Evolutionary conservation across 2,329 filamentous ascomycete species (phyloP).

Genomic region (Claviceps purpurea): DNA sequence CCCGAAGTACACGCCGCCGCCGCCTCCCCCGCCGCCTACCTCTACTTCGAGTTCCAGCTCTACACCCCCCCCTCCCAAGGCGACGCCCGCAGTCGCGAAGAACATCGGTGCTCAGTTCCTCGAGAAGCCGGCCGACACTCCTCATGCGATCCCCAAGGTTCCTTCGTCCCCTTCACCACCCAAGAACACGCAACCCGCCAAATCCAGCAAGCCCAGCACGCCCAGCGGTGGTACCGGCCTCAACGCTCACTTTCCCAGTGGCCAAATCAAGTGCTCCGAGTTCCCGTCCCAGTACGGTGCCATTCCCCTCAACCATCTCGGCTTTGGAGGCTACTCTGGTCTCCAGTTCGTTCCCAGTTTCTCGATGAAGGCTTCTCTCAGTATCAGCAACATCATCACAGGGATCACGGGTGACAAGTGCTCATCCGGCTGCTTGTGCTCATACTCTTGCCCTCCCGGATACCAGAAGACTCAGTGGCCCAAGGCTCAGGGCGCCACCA

Average conservation of each 20-base stretch:
- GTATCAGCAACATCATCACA: slow-evolving; percentile 54
- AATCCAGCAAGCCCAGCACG: background rate
- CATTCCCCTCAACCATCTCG: slow-evolving; percentile 53
- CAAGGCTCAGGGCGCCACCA: slow-evolving; percentile 56
- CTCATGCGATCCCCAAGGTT: slow-evolving; percentile 10
- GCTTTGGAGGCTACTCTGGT: slow-evolving; percentile 63
- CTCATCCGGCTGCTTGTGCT: slow-evolving; percentile 59
- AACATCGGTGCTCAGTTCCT: slow-evolving; percentile 4
- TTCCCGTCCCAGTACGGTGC: slow-evolving; percentile 80
- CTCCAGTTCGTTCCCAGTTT: slow-evolving; percentile 52
- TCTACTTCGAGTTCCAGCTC: slow-evolving; percentile 15
- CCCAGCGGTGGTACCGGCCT: slow-evolving; percentile 30
- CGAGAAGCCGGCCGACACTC: background rate
- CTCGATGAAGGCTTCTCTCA: slow-evolving; percentile 26
- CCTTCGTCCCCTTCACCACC: slow-evolving; percentile 10
- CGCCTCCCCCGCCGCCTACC: slow-evolving; percentile 12
- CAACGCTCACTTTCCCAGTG: slow-evolving; percentile 59
- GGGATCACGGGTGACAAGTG: slow-evolving; percentile 49
- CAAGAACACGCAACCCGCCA: slow-evolving; percentile 11
- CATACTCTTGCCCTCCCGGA: slow-evolving; percentile 81
- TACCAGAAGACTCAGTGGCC: slow-evolving; percentile 94
- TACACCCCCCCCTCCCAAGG: slow-evolving; percentile 22
- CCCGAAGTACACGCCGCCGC: slow-evolving; percentile 36
- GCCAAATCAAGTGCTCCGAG: slow-evolving; percentile 51
- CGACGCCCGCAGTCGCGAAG: background rate